Conservation (phyloP, 306 rosid genomes). For the Quercus ilex region DNA sequence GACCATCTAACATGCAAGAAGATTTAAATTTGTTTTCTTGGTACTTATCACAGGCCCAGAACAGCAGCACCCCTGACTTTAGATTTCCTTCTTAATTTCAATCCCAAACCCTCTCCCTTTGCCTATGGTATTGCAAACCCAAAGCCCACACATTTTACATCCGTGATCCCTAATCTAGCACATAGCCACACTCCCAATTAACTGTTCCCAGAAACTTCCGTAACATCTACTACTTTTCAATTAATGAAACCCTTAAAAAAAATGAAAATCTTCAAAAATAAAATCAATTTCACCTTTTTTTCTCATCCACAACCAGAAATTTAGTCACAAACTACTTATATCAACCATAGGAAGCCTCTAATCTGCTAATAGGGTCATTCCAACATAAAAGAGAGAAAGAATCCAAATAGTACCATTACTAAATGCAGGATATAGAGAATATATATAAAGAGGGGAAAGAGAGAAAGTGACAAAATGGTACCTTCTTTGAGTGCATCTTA, state of each 20-base stretch:
- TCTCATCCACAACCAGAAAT: neutral
- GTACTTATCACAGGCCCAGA: neutral
- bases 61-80: neutral
- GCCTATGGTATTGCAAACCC: neutral
- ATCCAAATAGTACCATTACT: neutral
- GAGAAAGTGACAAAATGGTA: neutral
- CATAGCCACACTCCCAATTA: neutral
- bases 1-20: neutral
- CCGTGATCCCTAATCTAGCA: neutral
- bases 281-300: neutral
- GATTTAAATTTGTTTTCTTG: neutral
- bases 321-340: neutral
- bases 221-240: neutral
- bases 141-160: neutral
- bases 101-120: neutral
- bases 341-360: neutral
- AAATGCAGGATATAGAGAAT: neutral
- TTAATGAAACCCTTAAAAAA: neutral
- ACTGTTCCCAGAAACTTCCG: neutral
- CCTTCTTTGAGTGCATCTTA: slow-evolving; percentile 95
- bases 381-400: neutral
- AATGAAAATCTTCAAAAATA: neutral
- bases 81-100: neutral
- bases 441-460: neutral
- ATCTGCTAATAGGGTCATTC: neutral